Evolutionary conservation across 139 green algal genomes (phyloP).

Genomic region (Volvox reticuliferus): DNA sequence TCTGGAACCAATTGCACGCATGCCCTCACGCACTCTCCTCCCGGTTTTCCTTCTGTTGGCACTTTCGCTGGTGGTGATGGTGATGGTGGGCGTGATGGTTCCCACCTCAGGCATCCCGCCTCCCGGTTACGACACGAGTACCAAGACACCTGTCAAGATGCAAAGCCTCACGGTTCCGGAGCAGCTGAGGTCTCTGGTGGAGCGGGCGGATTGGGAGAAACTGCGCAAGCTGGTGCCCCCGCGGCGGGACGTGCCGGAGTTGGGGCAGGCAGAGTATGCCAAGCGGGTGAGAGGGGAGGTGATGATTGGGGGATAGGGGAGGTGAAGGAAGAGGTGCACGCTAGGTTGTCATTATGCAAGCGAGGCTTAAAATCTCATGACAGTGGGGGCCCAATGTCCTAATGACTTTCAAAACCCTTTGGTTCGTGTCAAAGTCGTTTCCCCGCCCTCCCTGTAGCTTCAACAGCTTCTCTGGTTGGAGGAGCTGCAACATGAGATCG

Average conservation of each 20-base stretch:
- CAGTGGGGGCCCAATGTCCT: too few species aligned
- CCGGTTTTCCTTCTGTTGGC: too few species aligned
- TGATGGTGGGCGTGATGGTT: too few species aligned
- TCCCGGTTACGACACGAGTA: background rate
- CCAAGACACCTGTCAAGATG: background rate
- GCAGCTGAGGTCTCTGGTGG: slow-evolving; percentile 1
- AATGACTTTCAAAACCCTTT: too few species aligned
- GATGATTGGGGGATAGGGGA: background rate
- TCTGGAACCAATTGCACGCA: too few species aligned
- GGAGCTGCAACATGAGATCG: slow-evolving; percentile 67
- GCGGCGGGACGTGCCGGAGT: background rate
- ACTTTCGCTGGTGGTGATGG: too few species aligned
- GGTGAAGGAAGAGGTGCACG: background rate
- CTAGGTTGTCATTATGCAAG: too few species aligned
- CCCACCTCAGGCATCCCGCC: background rate
- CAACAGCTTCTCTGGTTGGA: slow-evolving; percentile 58
- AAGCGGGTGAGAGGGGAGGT: slow-evolving; percentile 4
- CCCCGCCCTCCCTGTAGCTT: slow-evolving; percentile 10
- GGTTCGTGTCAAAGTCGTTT: background rate
- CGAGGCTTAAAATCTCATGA: too few species aligned
- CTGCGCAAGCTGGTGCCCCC: background rate
- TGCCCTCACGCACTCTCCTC: too few species aligned
- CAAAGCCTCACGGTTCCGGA: background rate
- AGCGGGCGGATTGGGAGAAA: background rate
- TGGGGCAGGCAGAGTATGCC: slow-evolving; percentile 2